Percentiles rank a stretch among this genome's conserved stretches.
phyloP scores from a whole-genome alignment of 768 basidiomycete genomes.

The Boletus coccyginus region DNA sequence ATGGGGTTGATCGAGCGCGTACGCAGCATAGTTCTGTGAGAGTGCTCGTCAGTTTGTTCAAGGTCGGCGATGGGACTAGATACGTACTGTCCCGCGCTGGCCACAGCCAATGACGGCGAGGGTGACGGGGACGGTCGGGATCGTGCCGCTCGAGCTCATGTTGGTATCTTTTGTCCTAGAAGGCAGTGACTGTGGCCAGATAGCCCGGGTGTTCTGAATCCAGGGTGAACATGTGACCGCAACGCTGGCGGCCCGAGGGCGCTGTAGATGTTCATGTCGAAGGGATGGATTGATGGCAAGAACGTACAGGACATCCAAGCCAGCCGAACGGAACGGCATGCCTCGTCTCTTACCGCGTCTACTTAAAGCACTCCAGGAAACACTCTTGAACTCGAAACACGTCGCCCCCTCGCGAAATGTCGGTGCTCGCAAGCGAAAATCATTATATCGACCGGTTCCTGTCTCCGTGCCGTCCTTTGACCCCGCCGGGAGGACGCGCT shows the following conservation, averaged over 20 bases:
- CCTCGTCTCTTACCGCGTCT: constrained; percentile 72
- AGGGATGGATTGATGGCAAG: too few species aligned
- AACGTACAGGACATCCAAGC: not conserved
- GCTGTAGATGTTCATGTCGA: too few species aligned
- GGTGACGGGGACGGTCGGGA: constrained; percentile 48
- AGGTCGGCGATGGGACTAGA: not conserved
- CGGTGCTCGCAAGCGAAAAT: constrained; percentile 26
- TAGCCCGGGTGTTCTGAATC: constrained; percentile 27
- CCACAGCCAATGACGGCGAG: constrained; percentile 82
- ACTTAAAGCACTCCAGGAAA: constrained; percentile 38
- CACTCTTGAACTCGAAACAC: constrained; percentile 13
- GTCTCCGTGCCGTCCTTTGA: constrained; percentile 43
- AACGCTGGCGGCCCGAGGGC: not conserved
- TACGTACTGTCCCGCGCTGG: constrained; percentile 70
- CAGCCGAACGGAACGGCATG: constrained; percentile 38
- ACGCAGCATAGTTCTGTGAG: constrained; percentile 58
- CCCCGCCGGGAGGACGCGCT: constrained; percentile 42
- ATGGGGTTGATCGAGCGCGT: constrained; percentile 57
- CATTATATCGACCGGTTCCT: constrained; percentile 34
- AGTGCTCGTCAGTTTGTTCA: not conserved
- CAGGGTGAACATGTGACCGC: constrained; percentile 21
- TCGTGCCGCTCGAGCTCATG: constrained; percentile 13
- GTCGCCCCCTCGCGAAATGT: constrained; percentile 10
- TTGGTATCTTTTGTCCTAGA: constrained; percentile 17
- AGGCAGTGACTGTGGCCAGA: constrained; percentile 34